These are phyloP conservation scores for Hanseniaspora nectarophila DNA, from an alignment of 805 yeast genomes.

Conservation along the genomic window DNA sequence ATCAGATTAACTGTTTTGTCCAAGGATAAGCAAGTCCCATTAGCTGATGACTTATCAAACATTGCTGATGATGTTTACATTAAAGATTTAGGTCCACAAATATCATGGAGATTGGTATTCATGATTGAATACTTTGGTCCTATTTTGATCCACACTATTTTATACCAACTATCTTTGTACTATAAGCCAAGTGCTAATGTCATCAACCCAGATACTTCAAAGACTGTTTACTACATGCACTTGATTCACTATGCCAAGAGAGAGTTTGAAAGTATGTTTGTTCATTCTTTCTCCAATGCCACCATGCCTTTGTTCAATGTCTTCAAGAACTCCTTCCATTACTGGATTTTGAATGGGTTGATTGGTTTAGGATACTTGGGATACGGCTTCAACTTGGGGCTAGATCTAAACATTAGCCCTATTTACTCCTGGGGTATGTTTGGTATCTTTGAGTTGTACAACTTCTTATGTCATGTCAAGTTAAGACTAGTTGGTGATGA, in stretches of 20 bases:
- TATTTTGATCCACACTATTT: slow-evolving; percentile 59
- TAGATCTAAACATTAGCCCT: slow-evolving; percentile 8
- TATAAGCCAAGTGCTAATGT: not conserved
- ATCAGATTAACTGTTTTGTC: slow-evolving; percentile 41
- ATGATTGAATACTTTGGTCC: slow-evolving; percentile 86
- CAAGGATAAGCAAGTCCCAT: slow-evolving; percentile 27
- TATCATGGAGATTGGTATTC: slow-evolving; percentile 86
- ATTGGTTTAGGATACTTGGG: slow-evolving; percentile 39
- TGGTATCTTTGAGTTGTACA: slow-evolving; percentile 55
- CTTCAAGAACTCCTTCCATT: slow-evolving; percentile 81
- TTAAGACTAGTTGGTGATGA: slow-evolving; percentile 41
- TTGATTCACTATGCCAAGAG: slow-evolving; percentile 74
- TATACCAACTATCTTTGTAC: slow-evolving; percentile 31
- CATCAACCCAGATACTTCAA: slow-evolving; percentile 23
- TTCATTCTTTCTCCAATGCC: slow-evolving; percentile 74
- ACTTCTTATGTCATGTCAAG: slow-evolving; percentile 57
- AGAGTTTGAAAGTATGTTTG: slow-evolving; percentile 72
- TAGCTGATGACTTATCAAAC: slow-evolving; percentile 28
- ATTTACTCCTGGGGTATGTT: slow-evolving; percentile 34
- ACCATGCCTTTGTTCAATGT: slow-evolving; percentile 88
- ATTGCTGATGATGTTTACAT: slow-evolving; percentile 37
- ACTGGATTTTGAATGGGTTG: slow-evolving; percentile 82
- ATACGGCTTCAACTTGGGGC: slow-evolving; percentile 32
- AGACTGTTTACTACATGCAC: slow-evolving; percentile 35
- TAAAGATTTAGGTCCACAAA: slow-evolving; percentile 88